Percentiles rank a stretch among this genome's conserved stretches.
Evolutionary conservation across 306 rosid genomes (phyloP).

Genomic region (Hippophae tibetana): DNA sequence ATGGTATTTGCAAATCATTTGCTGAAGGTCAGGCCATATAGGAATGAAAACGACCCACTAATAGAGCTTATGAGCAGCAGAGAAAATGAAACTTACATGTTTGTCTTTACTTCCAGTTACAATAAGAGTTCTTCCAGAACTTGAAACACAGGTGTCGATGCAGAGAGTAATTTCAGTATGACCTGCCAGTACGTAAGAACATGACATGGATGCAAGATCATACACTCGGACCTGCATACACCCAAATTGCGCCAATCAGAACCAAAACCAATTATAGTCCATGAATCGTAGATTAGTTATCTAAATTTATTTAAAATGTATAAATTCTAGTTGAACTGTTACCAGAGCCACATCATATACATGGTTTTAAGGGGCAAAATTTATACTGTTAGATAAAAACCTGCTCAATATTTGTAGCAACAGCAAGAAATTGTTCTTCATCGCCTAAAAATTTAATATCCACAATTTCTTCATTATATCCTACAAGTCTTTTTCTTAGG

Average conservation of each 20-base stretch:
- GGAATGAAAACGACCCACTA: not conserved
- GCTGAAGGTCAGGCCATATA: not conserved
- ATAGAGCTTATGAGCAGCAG: slow-evolving; percentile 1
- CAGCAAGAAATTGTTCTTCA: slow-evolving; percentile 75
- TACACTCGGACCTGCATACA: slow-evolving; percentile 79
- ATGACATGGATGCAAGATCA: slow-evolving; percentile 78
- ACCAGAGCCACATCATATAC: not conserved
- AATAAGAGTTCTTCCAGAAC: slow-evolving; percentile 59
- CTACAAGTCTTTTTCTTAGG: slow-evolving; percentile 71
- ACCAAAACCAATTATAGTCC: not conserved
- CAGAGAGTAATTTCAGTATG: slow-evolving; percentile 74
- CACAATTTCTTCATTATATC: slow-evolving; percentile 84
- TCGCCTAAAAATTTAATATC: slow-evolving; percentile 89
- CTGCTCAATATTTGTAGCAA: slow-evolving; percentile 96
- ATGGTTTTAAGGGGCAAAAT: slow-evolving; percentile 4
- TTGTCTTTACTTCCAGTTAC: slow-evolving; percentile 93
- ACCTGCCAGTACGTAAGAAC: slow-evolving; percentile 80
- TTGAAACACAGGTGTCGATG: slow-evolving; percentile 79
- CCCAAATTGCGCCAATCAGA: slow-evolving; percentile 22
- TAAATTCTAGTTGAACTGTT: slow-evolving; percentile 4
- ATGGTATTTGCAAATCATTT: not conserved
- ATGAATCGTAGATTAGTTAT: not conserved
- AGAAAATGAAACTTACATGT: slow-evolving; percentile 42
- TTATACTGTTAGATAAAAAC: slow-evolving; percentile 25
- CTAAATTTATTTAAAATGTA: not conserved